These are phyloP conservation scores for Quambalaria eucalypti DNA, from an alignment of 1,284 basidiomycete genomes.

Conservation along the genomic window DNA sequence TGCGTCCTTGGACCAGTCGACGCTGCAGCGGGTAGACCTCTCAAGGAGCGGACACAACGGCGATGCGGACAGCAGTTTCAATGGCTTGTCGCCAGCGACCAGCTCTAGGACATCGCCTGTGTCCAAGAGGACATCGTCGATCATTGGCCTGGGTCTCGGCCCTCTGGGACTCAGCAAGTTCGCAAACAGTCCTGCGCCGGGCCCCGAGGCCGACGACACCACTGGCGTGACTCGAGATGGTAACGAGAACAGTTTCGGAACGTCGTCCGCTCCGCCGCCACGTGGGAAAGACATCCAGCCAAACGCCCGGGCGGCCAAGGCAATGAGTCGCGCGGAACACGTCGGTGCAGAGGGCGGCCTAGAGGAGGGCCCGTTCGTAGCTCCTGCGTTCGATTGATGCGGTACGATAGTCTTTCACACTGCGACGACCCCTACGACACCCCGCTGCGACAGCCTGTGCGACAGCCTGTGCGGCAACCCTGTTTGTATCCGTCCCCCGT, in stretches of 20 bases:
- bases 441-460: no score
- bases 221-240: no score
- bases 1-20: conserved; percentile 5
- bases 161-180: background rate
- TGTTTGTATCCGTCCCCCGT: no score
- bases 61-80: no score
- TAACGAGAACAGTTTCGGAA: background rate
- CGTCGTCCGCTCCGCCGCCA: background rate
- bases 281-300: background rate
- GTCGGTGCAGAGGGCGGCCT: background rate
- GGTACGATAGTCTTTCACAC: no score
- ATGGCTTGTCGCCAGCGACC: background rate
- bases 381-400: background rate
- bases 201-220: no score
- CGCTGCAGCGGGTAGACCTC: background rate
- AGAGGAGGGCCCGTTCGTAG: background rate
- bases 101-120: background rate
- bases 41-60: no score
- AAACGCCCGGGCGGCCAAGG: background rate
- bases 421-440: no score
- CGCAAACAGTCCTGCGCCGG: no score
- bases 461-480: no score
- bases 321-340: background rate
- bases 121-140: background rate
- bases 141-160: background rate